Percentiles rank a stretch among this genome's conserved stretches.
Evolutionary conservation across 2,329 filamentous ascomycete species (phyloP).

Genomic region (Cercospora citrullina): DNA sequence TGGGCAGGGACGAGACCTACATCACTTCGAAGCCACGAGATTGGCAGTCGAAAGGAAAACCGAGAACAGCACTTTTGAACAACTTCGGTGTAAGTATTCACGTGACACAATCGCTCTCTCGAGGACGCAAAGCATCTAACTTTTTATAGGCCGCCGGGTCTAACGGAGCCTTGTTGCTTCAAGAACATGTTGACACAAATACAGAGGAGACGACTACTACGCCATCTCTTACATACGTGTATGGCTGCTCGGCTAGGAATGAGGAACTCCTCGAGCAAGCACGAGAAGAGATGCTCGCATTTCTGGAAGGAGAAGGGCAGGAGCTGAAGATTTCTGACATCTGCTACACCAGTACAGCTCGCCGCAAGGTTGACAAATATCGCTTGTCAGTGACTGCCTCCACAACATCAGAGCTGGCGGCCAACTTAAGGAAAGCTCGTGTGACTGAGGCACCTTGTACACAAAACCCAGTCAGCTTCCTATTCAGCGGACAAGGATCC

Average conservation of each 20-base stretch:
- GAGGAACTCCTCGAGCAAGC: constrained; percentile 5
- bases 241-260: constrained; percentile 15
- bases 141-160: constrained; percentile 38
- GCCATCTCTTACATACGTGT: neutral
- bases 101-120: neutral
- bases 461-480: neutral
- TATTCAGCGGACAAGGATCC: constrained; percentile 19
- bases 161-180: constrained; percentile 38
- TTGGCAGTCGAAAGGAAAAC: constrained; percentile 1
- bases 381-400: constrained; percentile 17
- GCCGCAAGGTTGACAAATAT: constrained; percentile 27
- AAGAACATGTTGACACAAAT: neutral
- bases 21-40: constrained; percentile 3
- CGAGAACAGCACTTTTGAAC: constrained; percentile 32
- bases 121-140: neutral
- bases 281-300: neutral
- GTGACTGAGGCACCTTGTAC: neutral
- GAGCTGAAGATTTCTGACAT: constrained; percentile 15
- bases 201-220: neutral
- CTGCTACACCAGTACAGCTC: constrained; percentile 32
- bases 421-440: constrained; percentile 1
- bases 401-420: neutral
- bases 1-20: constrained; percentile 2
- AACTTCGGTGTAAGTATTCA: constrained; percentile 35
- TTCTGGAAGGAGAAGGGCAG: neutral